Conservation (phyloP, 2,329 filamentous ascomycete genomes). For the Colletotrichum nymphaeae region DNA sequence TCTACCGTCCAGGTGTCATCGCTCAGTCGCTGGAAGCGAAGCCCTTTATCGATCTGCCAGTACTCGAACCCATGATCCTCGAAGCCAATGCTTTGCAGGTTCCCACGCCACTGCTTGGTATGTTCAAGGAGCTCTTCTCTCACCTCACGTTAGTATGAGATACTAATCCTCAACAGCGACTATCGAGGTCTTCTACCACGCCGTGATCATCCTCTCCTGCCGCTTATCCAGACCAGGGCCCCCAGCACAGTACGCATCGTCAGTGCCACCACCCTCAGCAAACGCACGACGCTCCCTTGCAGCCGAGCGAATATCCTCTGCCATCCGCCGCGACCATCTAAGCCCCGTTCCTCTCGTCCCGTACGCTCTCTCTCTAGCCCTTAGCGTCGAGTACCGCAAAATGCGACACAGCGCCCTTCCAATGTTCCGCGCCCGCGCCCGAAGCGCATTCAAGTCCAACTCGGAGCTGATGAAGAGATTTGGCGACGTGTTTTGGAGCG, state of each 20-base stretch:
- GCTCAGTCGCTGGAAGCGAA: conserved; percentile 47
- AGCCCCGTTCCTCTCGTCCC: conserved; percentile 69
- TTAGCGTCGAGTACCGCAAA: conserved; percentile 72
- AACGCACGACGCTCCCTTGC: conserved; percentile 69
- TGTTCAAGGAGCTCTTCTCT: conserved; percentile 30
- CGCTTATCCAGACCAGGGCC: conserved; percentile 59
- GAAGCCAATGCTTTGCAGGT: conserved; percentile 63
- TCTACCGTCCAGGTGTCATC: conserved; percentile 64
- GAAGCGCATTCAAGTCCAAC: conserved; percentile 64
- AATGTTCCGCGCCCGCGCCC: conserved; percentile 68
- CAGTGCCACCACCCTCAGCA: conserved; percentile 58
- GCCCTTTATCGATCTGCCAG: conserved; percentile 63
- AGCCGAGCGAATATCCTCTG: conserved; percentile 66
- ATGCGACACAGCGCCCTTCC: conserved; percentile 71
- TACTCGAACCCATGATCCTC: conserved; percentile 68
- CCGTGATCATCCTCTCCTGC: conserved; percentile 71
- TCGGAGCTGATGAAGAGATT: conserved; percentile 64
- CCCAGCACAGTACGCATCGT: conserved; percentile 50
- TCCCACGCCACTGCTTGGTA: conserved; percentile 61
- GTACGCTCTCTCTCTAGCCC: conserved; percentile 69
- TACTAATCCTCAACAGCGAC: conserved; percentile 57
- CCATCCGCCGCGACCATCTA: conserved; percentile 63
- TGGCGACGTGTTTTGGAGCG: conserved; percentile 68
- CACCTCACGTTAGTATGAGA: background rate
- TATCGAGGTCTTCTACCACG: conserved; percentile 72